Base-by-base conservation (phyloP, 371 early-diverging fungal genomes). In the Haplosporangium sp. region DNA sequence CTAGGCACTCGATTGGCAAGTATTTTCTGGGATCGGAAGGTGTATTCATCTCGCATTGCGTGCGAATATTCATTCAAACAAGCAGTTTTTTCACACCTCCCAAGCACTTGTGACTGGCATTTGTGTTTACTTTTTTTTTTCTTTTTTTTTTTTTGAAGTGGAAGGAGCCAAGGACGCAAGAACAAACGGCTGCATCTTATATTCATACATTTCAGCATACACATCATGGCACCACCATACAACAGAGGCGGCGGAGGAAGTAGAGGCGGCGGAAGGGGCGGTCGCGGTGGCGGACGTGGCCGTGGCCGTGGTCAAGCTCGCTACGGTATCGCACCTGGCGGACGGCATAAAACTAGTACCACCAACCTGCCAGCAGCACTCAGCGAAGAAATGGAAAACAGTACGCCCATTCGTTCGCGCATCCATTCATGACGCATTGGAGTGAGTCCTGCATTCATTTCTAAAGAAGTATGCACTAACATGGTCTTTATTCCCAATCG, bases 201-300 rank as follows among this genome's bases (percentile, higher is more conserved):
- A 18, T 43, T 43, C 20, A n/a, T 41, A 4, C 29, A 29, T 29
- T 29, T 29, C 29, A 29, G 29, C 29, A 29, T 29, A 29, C 40
- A 51, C 74, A 61, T 20, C 60, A 75, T 75, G 76, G 70, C 70
- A 61, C 73, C 66, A 37, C 62, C 73, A 75, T 75, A 70, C 63
- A 62, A 62, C 54, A 48, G 67, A 69, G 69, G 74, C 54, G 42
- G 67, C 62, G 69, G 74, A 53, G 60, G 60, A 29, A 36, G 58
- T 50, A 60, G 73, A 55, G 60, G 65, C n/a, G 59, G 64, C 11
- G 43, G 59, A 42, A 42, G 71, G 41, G 45, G 59, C 21, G 72
- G 68, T 18, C 52, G 73, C 37, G 62, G 75, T 12, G 57, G 69
- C 9, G 66, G 70, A 18, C 53, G 69, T 1, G 69, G 80, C 7